Evolutionary conservation across 1,139 yeast genomes (phyloP).

Genomic region (Yamadazyma jaroonii): DNA sequence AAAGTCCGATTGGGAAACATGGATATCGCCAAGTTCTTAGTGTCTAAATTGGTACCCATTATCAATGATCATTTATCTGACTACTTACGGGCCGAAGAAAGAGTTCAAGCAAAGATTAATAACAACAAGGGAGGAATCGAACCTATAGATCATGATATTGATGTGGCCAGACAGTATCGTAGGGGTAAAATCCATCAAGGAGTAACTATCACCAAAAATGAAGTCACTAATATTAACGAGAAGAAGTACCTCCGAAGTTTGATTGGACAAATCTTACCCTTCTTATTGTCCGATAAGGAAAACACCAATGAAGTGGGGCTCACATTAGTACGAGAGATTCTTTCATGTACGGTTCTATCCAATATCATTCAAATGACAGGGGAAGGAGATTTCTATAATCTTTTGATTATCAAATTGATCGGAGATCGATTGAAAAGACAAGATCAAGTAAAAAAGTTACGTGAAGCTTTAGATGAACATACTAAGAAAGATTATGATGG

Average conservation of each 20-base stretch:
- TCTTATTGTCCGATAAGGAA: constrained; percentile 50
- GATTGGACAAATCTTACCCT: constrained; percentile 47
- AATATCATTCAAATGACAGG: constrained; percentile 54
- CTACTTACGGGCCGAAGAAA: constrained; percentile 54
- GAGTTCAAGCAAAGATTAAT: constrained; percentile 19
- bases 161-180: constrained; percentile 59
- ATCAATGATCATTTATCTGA: constrained; percentile 62
- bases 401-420: constrained; percentile 55
- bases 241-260: constrained; percentile 50
- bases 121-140: constrained; percentile 21
- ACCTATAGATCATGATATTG: constrained; percentile 46
- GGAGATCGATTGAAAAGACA: constrained; percentile 71
- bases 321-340: constrained; percentile 59
- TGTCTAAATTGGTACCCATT: constrained; percentile 60
- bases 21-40: constrained; percentile 58
- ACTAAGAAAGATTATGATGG: constrained; percentile 23
- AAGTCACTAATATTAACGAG: constrained; percentile 42
- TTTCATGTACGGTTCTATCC: constrained; percentile 49
- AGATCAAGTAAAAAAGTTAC: constrained; percentile 68
- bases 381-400: constrained; percentile 79
- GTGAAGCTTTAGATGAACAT: constrained; percentile 70
- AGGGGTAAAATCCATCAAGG: constrained; percentile 62
- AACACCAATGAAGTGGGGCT: constrained; percentile 46
- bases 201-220: constrained; percentile 42
- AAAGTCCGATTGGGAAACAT: constrained; percentile 37